Evolutionary conservation across 805 yeast genomes (phyloP).

Genomic region (Spathaspora girioi): DNA sequence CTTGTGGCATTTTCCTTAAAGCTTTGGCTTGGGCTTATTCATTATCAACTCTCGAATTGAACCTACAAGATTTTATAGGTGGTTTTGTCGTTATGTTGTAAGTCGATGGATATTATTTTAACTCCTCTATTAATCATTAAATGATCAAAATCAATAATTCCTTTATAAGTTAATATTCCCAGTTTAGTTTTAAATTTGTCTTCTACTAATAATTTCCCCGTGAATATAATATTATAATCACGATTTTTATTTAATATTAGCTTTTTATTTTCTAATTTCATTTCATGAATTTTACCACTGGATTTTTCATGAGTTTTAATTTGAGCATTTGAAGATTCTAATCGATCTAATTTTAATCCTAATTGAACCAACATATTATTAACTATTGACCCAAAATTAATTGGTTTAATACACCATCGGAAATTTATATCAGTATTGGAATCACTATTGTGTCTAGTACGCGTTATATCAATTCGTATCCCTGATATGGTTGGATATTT

Average conservation of each 20-base stretch:
- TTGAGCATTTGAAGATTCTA: slow-evolving; percentile 16
- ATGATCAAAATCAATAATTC: slow-evolving; percentile 29
- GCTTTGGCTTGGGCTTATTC: too few species aligned
- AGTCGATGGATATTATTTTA: slow-evolving; percentile 19
- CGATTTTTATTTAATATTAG: slow-evolving; percentile 11
- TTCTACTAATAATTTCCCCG: slow-evolving; percentile 20
- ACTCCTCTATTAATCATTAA: slow-evolving; percentile 28
- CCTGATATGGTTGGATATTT: slow-evolving; percentile 29
- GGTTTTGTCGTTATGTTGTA: slow-evolving; percentile 7
- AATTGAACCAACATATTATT: slow-evolving; percentile 17
- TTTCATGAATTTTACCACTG: slow-evolving; percentile 27
- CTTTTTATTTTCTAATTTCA: slow-evolving; percentile 4
- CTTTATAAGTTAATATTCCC: slow-evolving; percentile 22
- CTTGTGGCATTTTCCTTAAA: neutral
- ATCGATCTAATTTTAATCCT: slow-evolving; percentile 23
- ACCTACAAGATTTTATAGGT: slow-evolving; percentile 8
- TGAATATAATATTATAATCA: slow-evolving; percentile 21
- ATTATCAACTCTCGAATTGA: neutral
- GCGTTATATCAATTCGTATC: slow-evolving; percentile 14
- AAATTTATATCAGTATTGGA: slow-evolving; percentile 3
- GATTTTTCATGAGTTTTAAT: slow-evolving; percentile 22
- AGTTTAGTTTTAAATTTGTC: slow-evolving; percentile 14
- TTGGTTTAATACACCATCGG: slow-evolving; percentile 26
- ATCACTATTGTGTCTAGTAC: neutral
- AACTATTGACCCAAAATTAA: slow-evolving; percentile 16